phyloP scores from a whole-genome alignment of 1,284 basidiomycete genomes.

The Cerioporus squamosus region DNA sequence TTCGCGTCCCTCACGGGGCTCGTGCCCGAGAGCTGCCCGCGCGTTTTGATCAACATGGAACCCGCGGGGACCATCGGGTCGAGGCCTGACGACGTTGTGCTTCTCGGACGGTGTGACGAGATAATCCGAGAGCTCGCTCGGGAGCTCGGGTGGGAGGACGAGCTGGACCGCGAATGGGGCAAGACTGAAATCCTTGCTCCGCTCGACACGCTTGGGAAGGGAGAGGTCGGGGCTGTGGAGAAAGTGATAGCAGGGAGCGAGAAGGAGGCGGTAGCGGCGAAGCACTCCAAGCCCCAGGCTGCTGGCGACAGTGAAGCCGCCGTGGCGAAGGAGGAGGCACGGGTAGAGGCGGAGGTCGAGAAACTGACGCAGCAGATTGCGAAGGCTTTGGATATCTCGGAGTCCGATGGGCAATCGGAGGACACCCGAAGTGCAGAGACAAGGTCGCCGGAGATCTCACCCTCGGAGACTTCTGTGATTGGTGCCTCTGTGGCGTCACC shows the following conservation, averaged over 20 bases:
- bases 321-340: conserved; percentile 9
- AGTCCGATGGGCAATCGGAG: not conserved
- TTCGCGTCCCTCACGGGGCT: conserved; percentile 69
- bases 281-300: not conserved
- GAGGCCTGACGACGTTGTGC: conserved; percentile 59
- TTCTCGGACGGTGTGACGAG: conserved; percentile 73
- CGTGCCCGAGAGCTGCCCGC: conserved; percentile 56
- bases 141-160: conserved; percentile 72
- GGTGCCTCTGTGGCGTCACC: not conserved
- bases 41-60: conserved; percentile 74
- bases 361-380: conserved; percentile 10
- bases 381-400: conserved; percentile 18
- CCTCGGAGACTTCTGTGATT: not conserved
- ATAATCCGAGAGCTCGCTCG: conserved; percentile 59
- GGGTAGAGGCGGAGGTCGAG: conserved; percentile 15
- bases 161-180: conserved; percentile 61
- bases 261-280: not conserved
- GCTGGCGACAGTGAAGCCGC: not conserved
- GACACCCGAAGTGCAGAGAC: not conserved
- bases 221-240: conserved; percentile 3
- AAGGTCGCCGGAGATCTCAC: not conserved
- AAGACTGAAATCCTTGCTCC: conserved; percentile 42
- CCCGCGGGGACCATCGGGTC: conserved; percentile 63
- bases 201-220: conserved; percentile 28
- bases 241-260: not conserved